Conservation (phyloP, 1,139 yeast species). For the Chernovozyma sophiae-reginae region DNA sequence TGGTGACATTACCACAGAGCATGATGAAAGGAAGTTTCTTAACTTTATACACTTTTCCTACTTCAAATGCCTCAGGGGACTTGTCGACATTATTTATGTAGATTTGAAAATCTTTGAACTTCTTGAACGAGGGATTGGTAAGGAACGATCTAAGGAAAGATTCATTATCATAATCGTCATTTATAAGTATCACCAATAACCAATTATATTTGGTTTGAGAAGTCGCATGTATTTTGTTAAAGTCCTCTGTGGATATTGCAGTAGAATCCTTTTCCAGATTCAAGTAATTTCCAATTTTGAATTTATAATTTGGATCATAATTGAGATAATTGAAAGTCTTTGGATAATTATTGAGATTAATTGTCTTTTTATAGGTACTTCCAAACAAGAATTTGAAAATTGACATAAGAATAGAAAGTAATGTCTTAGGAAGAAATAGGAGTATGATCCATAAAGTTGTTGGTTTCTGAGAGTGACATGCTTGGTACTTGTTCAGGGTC, state of each 20-base stretch:
- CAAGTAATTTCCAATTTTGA: slow-evolving; percentile 2
- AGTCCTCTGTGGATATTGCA: slow-evolving; percentile 12
- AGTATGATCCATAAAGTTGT: slow-evolving; percentile 39
- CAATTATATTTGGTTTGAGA: slow-evolving; percentile 42
- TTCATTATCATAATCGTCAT: slow-evolving; percentile 27
- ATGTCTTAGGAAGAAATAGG: slow-evolving; percentile 42
- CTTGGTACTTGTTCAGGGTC: too few species aligned
- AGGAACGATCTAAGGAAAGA: slow-evolving; percentile 28
- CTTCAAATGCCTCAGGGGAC: slow-evolving; percentile 49
- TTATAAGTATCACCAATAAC: slow-evolving; percentile 40
- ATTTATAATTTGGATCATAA: slow-evolving; percentile 15
- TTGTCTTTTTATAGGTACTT: slow-evolving; percentile 10
- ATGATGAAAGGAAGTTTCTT: slow-evolving; percentile 42
- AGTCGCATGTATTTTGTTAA: slow-evolving; percentile 40
- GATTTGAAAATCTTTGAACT: slow-evolving; percentile 30
- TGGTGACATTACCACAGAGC: slow-evolving; percentile 48
- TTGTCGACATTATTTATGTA: slow-evolving; percentile 35
- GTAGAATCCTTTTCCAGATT: slow-evolving; percentile 8
- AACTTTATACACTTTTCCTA: slow-evolving; percentile 41
- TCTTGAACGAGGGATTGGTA: slow-evolving; percentile 22
- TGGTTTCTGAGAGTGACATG: slow-evolving; percentile 8
- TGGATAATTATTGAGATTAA: slow-evolving; percentile 22
- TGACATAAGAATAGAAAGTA: slow-evolving; percentile 32
- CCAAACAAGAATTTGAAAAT: slow-evolving; percentile 32
- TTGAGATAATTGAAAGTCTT: slow-evolving; percentile 19